phyloP scores from a whole-genome alignment of 2,329 filamentous ascomycete genomes.

The Periconia macrospinosa region DNA sequence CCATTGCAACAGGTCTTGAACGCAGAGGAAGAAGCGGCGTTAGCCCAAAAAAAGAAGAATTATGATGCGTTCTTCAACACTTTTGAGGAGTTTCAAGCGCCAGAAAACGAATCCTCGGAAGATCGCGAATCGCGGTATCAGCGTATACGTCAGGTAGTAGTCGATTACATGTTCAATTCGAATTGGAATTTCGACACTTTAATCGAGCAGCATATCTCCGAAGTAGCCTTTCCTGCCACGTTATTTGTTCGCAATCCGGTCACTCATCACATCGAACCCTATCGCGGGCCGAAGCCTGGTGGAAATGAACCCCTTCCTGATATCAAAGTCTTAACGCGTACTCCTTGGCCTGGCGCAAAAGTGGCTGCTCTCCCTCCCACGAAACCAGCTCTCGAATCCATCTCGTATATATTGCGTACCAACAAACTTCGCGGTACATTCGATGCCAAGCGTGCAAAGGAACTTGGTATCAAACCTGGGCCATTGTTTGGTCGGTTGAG shows the following conservation, averaged over 20 bases:
- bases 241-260: conserved; percentile 68
- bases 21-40: conserved; percentile 16
- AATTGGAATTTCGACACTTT: conserved; percentile 73
- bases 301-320: conserved; percentile 57
- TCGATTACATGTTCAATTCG: conserved; percentile 79
- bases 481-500: conserved; percentile 63
- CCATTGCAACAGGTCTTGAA: conserved; percentile 22
- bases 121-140: conserved; percentile 48
- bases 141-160: conserved; percentile 61
- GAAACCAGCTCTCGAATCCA: conserved; percentile 64
- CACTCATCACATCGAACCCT: conserved; percentile 67
- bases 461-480: conserved; percentile 65
- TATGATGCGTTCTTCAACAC: conserved; percentile 31
- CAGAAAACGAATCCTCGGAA: conserved; percentile 32
- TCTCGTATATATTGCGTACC: conserved; percentile 85
- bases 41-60: conserved; percentile 21
- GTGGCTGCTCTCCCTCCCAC: conserved; percentile 69
- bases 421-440: conserved; percentile 82
- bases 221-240: conserved; percentile 68
- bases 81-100: conserved; percentile 33
- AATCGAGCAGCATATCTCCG: conserved; percentile 64
- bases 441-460: conserved; percentile 63
- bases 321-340: conserved; percentile 71
- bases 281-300: conserved; percentile 68
- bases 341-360: conserved; percentile 75